Percentiles rank a stretch among this genome's conserved stretches.
These are phyloP conservation scores for Dictyophora rubrovolvata DNA, from an alignment of 768 basidiomycete genomes.

Conservation along the genomic window DNA sequence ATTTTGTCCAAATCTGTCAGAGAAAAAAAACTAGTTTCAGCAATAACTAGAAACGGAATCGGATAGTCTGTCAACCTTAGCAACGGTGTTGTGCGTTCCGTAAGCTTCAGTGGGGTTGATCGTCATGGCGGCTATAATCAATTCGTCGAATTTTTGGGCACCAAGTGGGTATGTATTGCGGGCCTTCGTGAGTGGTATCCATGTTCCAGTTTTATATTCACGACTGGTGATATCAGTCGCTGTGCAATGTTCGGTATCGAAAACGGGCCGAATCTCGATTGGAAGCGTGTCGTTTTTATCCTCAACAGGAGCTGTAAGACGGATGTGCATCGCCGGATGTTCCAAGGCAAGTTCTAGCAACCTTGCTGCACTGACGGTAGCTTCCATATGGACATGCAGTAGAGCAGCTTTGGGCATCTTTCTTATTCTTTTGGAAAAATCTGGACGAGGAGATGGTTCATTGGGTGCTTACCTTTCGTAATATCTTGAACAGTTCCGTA, in stretches of 20 bases:
- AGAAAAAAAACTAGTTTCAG: background rate
- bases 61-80: slow-evolving; percentile 36
- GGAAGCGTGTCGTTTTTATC: slow-evolving; percentile 40
- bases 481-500: slow-evolving; percentile 50
- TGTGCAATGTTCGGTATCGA: slow-evolving; percentile 16
- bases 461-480: slow-evolving; percentile 41
- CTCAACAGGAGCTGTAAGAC: slow-evolving; percentile 24
- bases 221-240: slow-evolving; percentile 16
- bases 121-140: slow-evolving; percentile 48
- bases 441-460: background rate
- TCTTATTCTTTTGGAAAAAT: background rate
- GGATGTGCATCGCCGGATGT: slow-evolving; percentile 53
- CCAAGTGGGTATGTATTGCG: slow-evolving; percentile 52
- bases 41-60: background rate
- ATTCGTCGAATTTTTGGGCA: slow-evolving; percentile 55
- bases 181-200: slow-evolving; percentile 48
- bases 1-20: slow-evolving; percentile 62
- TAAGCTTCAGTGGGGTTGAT: slow-evolving; percentile 69
- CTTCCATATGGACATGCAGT: slow-evolving; percentile 67
- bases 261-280: slow-evolving; percentile 38
- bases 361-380: slow-evolving; percentile 46
- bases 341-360: slow-evolving; percentile 46
- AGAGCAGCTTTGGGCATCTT: slow-evolving; percentile 78
- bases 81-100: slow-evolving; percentile 57
- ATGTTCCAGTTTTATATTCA: slow-evolving; percentile 34